Base-by-base conservation (phyloP, 2,329 filamentous ascomycete species). In the Bimuria novae-zelandiae region DNA sequence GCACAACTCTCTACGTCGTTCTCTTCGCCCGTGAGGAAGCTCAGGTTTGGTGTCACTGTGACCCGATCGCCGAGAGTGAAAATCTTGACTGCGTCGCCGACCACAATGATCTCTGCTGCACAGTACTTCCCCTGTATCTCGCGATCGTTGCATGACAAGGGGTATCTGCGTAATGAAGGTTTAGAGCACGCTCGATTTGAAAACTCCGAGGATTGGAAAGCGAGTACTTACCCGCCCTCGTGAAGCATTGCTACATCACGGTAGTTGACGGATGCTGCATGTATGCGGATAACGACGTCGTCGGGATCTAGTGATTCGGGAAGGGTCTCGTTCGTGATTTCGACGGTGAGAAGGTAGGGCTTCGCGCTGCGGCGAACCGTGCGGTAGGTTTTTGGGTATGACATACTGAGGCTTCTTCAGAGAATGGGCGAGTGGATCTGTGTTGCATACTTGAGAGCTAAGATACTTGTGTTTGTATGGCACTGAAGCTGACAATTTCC, bases 221-320 rank as follows among this genome's bases (percentile, higher is more conserved):
- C 10, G 16, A 47, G 12, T 0, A 63, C 63, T 29, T 66, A 70
- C 4, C 16, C 35, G 2, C 57, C 60, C 35, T 62, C 57, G 6
- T 43, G 27, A 10, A 69, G 51, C 61, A 68, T 69, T 3, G 59
- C 67, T 10, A 62, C 40, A 17, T 70, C 67, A 25, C 67, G 61
- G 37, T 61, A 70, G 41, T 70, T 70, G 11, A 69, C 57, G 2
- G 66, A 60, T 16, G 66, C 61, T 16, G 67, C 64, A 36, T 59
- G 65, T 36, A 70, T 64, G 12, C 53, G 55, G 45, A 68, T 56
- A 22, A 69, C 33, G 2, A 70, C 62, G 21, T 65, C 61, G 11
- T 53, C 30, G 2, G 56, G 42, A 1, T 21, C 51, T 2, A 69
- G 57, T 1, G 45, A 33, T 5, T 52, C 29, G 2, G 64, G 61